Conservation (phyloP, 192 early-diverging fungal genomes). For the Pilaira anomala region DNA sequence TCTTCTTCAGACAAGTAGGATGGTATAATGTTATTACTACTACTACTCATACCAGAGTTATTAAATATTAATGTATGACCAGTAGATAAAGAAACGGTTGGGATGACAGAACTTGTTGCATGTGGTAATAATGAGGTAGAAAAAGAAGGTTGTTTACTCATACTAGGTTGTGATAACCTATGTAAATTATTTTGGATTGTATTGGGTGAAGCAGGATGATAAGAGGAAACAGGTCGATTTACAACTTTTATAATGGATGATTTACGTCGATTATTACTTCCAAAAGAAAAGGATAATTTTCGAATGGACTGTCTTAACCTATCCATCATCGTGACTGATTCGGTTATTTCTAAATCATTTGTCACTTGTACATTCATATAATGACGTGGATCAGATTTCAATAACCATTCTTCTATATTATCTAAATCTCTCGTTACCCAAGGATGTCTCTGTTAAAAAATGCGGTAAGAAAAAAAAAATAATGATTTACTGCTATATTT, state of each 20-base stretch:
- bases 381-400: slow-evolving; percentile 70
- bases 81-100: slow-evolving; percentile 11
- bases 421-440: slow-evolving; percentile 81
- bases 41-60: slow-evolving; percentile 7
- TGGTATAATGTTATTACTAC: slow-evolving; percentile 12
- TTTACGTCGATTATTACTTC: slow-evolving; percentile 6
- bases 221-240: neutral
- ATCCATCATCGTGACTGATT: slow-evolving; percentile 59
- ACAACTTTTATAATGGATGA: neutral
- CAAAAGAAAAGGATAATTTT: slow-evolving; percentile 24
- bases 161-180: neutral
- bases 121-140: slow-evolving; percentile 8
- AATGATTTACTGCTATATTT: neutral
- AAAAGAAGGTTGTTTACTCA: slow-evolving; percentile 12
- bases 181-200: neutral
- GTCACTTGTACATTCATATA: slow-evolving; percentile 61
- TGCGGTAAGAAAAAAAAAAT: neutral
- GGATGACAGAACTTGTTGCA: slow-evolving; percentile 4
- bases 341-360: slow-evolving; percentile 66
- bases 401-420: slow-evolving; percentile 66
- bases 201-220: neutral
- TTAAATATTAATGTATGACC: slow-evolving; percentile 12
- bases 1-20: neutral
- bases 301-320: slow-evolving; percentile 25
- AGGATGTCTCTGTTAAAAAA: slow-evolving; percentile 53